Base-by-base conservation (phyloP, 345 rosid genomes). In the Populus simonii region DNA sequence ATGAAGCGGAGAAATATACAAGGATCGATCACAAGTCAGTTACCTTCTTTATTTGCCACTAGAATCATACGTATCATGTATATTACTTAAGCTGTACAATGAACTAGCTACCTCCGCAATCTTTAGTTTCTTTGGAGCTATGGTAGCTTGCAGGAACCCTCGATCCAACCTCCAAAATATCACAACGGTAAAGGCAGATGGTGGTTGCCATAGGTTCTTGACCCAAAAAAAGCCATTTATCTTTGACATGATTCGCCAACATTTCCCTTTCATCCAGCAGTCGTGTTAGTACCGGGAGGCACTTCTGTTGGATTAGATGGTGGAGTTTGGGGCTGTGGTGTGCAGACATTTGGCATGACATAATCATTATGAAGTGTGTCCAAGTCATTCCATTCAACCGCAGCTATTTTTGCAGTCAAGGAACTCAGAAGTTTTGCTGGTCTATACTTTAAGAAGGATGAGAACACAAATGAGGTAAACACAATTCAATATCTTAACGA, bases 321-420 rank as follows among this genome's bases (percentile, higher is more conserved):
- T 35, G 92, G 91, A 65, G 92, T 90, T 80, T 86, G 92, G 55
- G 93, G 89, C 66, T 33, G 81, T 20, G 90, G 84, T 7, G 87
- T 78, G 82, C 87, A 81, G 70, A 79, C 82, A 61, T 82, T 80
- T 41, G 81, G 79, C 72, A 84, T 80, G 72, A 62, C 43, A 65
- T 78, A 85, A 81, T 87, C 93, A 17, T 85, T 86, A 27, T 79
- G 65, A 38, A 87, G 85, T 25, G 84, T 59, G 70, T 81, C 88
- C 49, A 89, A 82, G 17, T 86, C 89, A 63, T 78, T 83, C 96
- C 96, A 90, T 66, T 87, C 91, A 23, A 87, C 83, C 68, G 74
- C 86, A 72, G 91, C 93, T 89, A 82, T 38, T 22, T 49, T 53
- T n/a, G 45, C 65, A 55, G 87, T 89, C 70, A 86, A 23, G 84